Evolutionary conservation across 2,329 filamentous ascomycete genomes (phyloP).

Genomic region (Beauveria australis): DNA sequence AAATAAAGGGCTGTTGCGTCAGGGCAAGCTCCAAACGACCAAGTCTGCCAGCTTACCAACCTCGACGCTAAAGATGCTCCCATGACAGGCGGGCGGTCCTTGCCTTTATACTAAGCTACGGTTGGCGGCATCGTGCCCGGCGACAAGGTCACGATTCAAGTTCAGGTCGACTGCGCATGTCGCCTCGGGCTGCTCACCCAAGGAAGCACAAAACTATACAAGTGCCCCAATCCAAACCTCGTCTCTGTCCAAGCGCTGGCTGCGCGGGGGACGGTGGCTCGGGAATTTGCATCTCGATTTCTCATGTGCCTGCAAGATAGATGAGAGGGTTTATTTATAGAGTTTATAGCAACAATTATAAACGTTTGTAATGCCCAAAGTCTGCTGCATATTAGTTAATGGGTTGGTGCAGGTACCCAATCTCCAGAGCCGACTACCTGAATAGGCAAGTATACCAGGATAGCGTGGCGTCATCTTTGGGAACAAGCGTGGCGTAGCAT

Average conservation of each 20-base stretch:
- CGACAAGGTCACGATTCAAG: conserved; percentile 64
- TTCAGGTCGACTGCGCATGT: conserved; percentile 52
- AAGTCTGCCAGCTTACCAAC: not conserved
- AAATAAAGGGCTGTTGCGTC: conserved; percentile 8
- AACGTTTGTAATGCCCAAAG: not conserved
- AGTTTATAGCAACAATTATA: not conserved
- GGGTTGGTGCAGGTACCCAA: not conserved
- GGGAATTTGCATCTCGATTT: conserved; percentile 65
- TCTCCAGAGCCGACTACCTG: not conserved
- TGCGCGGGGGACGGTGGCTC: conserved; percentile 57
- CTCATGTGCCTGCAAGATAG: conserved; percentile 55
- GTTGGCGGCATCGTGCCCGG: conserved; percentile 77
- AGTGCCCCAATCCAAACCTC: conserved; percentile 46
- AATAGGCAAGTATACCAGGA: not conserved
- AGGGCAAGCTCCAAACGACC: not conserved
- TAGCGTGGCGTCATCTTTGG: no score
- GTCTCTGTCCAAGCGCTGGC: conserved; percentile 58
- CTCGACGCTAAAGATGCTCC: conserved; percentile 29
- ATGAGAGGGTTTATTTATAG: not conserved
- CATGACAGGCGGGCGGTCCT: conserved; percentile 55
- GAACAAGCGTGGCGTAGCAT: not conserved
- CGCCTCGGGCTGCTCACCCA: conserved; percentile 54
- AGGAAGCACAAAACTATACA: conserved; percentile 87
- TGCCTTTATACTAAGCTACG: conserved; percentile 79
- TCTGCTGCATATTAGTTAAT: no score